A percentile compares a stretch with the other conserved stretches of the same genome.
phyloP scores from a whole-genome alignment of 495 filamentous ascomycete genomes.

The Aspergillus conjunctus region DNA sequence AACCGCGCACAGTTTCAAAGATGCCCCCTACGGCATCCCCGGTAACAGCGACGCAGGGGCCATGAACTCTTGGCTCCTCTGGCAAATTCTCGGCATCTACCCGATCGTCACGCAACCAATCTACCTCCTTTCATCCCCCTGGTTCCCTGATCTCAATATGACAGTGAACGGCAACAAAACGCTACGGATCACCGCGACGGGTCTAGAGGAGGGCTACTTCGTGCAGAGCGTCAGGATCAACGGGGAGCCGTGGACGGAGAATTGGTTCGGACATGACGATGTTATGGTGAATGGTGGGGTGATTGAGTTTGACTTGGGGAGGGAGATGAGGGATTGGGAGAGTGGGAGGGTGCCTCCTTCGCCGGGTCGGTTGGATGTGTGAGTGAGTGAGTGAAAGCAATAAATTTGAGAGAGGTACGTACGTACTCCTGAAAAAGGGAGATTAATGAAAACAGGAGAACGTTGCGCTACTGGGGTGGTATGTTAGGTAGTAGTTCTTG shows the following conservation, averaged over 20 bases:
- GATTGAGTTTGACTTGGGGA: slow-evolving; percentile 63
- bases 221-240: slow-evolving; percentile 52
- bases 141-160: slow-evolving; percentile 62
- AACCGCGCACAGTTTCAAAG: slow-evolving; percentile 31
- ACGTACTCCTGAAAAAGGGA: background rate
- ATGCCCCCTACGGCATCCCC: slow-evolving; percentile 56
- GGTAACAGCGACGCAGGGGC: slow-evolving; percentile 72
- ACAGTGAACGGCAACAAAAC: slow-evolving; percentile 55
- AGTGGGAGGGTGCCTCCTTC: slow-evolving; percentile 60
- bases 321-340: slow-evolving; percentile 55
- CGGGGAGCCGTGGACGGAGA: slow-evolving; percentile 42
- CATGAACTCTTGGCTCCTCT: slow-evolving; percentile 70
- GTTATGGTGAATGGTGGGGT: slow-evolving; percentile 63
- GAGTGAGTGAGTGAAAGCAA: no score
- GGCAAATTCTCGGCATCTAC: slow-evolving; percentile 72
- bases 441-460: no score
- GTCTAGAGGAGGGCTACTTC: slow-evolving; percentile 53
- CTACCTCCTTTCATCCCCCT: slow-evolving; percentile 65
- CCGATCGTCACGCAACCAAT: slow-evolving; percentile 65
- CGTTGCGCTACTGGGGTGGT: no score
- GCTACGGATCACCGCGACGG: slow-evolving; percentile 56
- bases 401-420: background rate
- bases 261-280: slow-evolving; percentile 66
- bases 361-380: slow-evolving; percentile 26
- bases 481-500: no score